Base-by-base conservation (phyloP, 2,329 filamentous ascomycete species). In the Leptographium flavum region DNA sequence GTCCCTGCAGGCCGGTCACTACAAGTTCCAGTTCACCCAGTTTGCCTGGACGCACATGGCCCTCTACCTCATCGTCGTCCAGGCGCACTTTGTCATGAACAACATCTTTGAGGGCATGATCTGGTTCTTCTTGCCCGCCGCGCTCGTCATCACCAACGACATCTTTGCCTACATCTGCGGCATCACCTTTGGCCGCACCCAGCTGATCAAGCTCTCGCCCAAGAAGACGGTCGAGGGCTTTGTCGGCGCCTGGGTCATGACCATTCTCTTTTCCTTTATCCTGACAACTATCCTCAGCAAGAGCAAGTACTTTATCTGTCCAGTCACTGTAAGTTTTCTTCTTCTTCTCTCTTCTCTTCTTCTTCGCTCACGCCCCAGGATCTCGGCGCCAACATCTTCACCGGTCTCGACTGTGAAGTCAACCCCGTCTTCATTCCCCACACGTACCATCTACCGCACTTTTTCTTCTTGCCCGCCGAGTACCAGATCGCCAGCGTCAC, bases 41-140 rank as follows among this genome's bases (percentile, higher is more conserved):
- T 98, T 96, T 58, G 92, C 88, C 45, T 98, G 92, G 92, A 96
- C 92, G 14, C 92, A 98, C 63, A 96, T 98, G 88, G 92, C 93
- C 5, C 76, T 98, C 19, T 96, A 94, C 69, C 73, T 98, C 57
- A 95, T 98, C 57, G 90, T 96, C 33, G 88, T 94, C 6, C 88
- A 98, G 64, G 88, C 92, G 14, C 92, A 98, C 63, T 98, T 98
- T 63, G 87, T 96, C 67, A 96, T 98, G 86, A 98, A 98, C 74
- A 98, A 98, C 65, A 83, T 98, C 53, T 93, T 98, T 56, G 92
- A 98, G 67, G 92, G 92, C 67, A 87, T 98, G 84, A 94, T 98
- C 61, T 98, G 92, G 92, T 96, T 98, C 72, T 95, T 96, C 74
- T 68, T 98, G 38, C 92, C 92, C 8, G 88, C 87, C 8, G 82